phyloP scores from a whole-genome alignment of 2,329 filamentous ascomycete genomes.

The Sclerotinia nivalis region DNA sequence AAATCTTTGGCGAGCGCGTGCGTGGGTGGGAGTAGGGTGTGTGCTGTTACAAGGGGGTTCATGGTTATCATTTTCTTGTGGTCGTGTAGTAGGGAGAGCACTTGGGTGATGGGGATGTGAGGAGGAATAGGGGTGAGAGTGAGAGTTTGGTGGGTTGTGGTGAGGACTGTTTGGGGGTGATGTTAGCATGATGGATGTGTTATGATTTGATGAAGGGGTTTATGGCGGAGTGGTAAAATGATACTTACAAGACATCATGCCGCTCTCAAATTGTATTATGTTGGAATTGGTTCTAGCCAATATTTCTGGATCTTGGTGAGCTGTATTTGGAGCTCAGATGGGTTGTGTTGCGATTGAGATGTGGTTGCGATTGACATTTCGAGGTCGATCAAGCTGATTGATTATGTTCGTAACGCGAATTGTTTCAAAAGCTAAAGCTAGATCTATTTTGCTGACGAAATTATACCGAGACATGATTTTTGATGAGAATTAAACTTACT shows the following conservation, averaged over 20 bases:
- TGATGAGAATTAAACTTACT: conserved; percentile 10
- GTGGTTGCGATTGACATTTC: conserved; percentile 1
- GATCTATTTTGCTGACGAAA: background rate
- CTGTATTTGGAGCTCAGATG: background rate
- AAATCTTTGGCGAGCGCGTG: conserved; percentile 25
- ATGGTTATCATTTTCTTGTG: conserved; percentile 80
- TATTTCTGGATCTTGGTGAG: background rate
- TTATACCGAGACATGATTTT: conserved; percentile 5
- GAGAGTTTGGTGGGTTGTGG: conserved; percentile 31
- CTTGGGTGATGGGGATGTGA: conserved; percentile 64
- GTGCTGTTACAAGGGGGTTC: conserved; percentile 76
- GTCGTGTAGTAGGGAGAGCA: conserved; percentile 73
- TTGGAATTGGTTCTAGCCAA: background rate
- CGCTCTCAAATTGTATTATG: background rate
- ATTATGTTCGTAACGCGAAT: conserved; percentile 4
- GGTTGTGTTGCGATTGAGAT: background rate
- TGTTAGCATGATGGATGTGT: background rate
- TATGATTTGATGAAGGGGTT: background rate
- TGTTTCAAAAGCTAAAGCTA: conserved; percentile 18
- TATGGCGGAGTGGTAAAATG: background rate
- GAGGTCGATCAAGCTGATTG: background rate
- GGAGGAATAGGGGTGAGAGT: conserved; percentile 72
- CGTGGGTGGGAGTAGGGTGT: conserved; percentile 61
- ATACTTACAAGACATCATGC: conserved; percentile 36
- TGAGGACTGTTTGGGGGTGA: conserved; percentile 31